Evolutionary conservation across 2,329 filamentous ascomycete species (phyloP).

Genomic region (Fusarium redolens): DNA sequence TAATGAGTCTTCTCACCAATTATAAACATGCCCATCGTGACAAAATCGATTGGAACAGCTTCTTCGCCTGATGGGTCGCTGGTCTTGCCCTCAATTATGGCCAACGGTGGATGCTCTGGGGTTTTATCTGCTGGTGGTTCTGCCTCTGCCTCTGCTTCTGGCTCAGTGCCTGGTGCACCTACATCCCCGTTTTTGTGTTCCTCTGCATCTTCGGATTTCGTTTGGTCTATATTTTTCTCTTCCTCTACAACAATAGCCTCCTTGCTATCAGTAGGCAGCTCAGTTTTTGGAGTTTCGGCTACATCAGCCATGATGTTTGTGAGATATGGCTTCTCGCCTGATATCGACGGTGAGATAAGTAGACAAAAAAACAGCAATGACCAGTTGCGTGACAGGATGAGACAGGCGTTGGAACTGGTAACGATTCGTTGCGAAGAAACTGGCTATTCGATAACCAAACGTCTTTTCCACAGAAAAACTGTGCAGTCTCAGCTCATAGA

Average conservation of each 20-base stretch:
- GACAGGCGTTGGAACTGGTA: background rate
- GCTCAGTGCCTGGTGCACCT: background rate
- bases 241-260: background rate
- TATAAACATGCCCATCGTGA: constrained; percentile 79
- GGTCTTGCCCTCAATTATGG: background rate
- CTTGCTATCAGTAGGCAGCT: constrained; percentile 8
- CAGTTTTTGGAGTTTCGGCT: constrained; percentile 8
- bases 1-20: constrained; percentile 63
- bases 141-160: background rate
- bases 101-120: constrained; percentile 3
- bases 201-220: constrained; percentile 7
- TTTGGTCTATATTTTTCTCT: constrained; percentile 1
- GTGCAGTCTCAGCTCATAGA: constrained; percentile 5
- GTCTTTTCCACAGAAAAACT: background rate
- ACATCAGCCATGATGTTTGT: constrained; percentile 21
- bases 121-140: background rate
- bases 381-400: background rate
- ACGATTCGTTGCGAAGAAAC: background rate
- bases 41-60: constrained; percentile 65
- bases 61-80: background rate
- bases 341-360: background rate
- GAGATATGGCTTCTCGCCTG: background rate
- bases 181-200: background rate
- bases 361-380: background rate
- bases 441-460: background rate